Evolutionary conservation across 495 filamentous ascomycete genomes (phyloP), one percentile per base, ranked within the genome.

Genomic region (Cryomyces minteri): DNA sequence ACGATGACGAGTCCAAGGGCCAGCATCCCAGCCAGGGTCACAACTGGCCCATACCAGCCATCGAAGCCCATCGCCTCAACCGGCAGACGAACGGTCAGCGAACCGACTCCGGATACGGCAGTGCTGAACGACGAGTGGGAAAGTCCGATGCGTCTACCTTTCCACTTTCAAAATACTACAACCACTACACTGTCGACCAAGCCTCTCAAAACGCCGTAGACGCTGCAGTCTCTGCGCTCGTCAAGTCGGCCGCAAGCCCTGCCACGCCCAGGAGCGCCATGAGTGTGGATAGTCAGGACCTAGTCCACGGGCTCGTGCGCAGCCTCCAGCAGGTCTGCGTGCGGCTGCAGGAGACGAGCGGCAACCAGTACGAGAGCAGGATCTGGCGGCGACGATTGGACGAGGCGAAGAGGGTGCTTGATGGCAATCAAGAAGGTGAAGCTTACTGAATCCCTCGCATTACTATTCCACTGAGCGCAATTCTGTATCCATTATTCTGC

Each of bases 251-350:
- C 18, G 18, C 18, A 25, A 25, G 18, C 18, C 18, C 18, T 2
- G 18, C 18, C 18, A 25, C 18, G 18, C 34, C 12, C 34, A 38
- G 9, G 3, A 38, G 46, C 49, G 42, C 58, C 10, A 58, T 84
- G 34, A 70, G 72, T 40, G 69, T 74, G 36, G 76, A 82, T 40
- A 82, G 88, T 51, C 77, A 78, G 50, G 73, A 79, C 46, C 70
- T 88, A 10, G 70, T 88, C n/a, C 81, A 87, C 54, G 65, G 73
- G 41, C 62, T 94, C 5, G 77, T 88, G 7, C 69, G 73, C n/a
- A 82, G 77, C 46, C 64, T 94, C 12, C 76, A 80, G 5, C 72
- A 74, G 54, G 81, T 72, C 57, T 88, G 62, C 58, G 57, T 73
- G 41, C 74, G 76, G 28, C 58, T 94, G 44, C 76, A 83, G 45